These are phyloP conservation scores for Acarospora socialis DNA, from an alignment of 2,329 filamentous ascomycete species.

Conservation along the genomic window DNA sequence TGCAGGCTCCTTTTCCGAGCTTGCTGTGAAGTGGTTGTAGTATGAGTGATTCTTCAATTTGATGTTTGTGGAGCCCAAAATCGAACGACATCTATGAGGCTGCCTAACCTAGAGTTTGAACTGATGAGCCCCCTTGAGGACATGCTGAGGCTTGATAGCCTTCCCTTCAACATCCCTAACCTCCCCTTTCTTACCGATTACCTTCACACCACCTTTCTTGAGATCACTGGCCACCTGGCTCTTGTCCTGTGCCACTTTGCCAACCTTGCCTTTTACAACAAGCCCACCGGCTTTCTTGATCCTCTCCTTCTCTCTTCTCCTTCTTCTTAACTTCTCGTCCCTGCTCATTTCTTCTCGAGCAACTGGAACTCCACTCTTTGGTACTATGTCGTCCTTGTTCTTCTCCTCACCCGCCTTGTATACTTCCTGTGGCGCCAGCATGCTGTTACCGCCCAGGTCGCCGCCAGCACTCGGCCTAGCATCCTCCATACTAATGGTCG, in stretches of 20 bases:
- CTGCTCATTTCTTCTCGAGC: slow-evolving; percentile 74
- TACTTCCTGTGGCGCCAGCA: slow-evolving; percentile 85
- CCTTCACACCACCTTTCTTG: slow-evolving; percentile 12
- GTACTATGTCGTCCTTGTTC: slow-evolving; percentile 43
- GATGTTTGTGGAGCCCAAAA: no score
- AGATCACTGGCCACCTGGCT: slow-evolving; percentile 9
- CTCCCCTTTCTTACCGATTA: slow-evolving; percentile 14
- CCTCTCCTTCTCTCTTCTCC: slow-evolving; percentile 74
- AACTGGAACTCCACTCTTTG: slow-evolving; percentile 63
- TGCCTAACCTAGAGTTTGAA: no score
- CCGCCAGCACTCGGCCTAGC: slow-evolving; percentile 73
- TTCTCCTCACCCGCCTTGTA: slow-evolving; percentile 65
- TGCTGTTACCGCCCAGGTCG: slow-evolving; percentile 42
- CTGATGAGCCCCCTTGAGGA: no score
- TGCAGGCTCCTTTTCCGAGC: no score
- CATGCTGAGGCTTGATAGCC: no score
- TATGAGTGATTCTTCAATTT: no score
- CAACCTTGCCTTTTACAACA: neutral
- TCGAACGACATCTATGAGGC: no score
- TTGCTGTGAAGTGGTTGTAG: no score
- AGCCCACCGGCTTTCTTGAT: slow-evolving; percentile 40
- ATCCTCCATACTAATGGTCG: slow-evolving; percentile 90
- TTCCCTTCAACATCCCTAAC: slow-evolving; percentile 12
- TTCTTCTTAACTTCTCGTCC: slow-evolving; percentile 65
- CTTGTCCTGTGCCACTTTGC: slow-evolving; percentile 10